Percentiles rank a stretch among this genome's conserved stretches.
These are phyloP conservation scores for Botrytis deweyae DNA, from an alignment of 2,329 filamentous ascomycete genomes.

Conservation along the genomic window DNA sequence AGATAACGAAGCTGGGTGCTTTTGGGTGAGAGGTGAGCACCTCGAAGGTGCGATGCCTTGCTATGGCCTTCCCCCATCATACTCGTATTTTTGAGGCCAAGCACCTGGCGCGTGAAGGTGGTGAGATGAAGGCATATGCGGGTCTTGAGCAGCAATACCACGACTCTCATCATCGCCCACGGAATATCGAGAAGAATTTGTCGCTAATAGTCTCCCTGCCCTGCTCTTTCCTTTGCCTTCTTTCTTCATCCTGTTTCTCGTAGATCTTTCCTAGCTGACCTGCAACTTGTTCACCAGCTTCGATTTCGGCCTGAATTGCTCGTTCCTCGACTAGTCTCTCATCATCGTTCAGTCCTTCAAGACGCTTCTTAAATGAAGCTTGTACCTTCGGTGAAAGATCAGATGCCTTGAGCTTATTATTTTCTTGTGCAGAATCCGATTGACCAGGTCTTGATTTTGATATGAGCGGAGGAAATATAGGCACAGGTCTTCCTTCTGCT, in stretches of 20 bases:
- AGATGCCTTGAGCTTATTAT: slow-evolving; percentile 28
- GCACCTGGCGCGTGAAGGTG: neutral
- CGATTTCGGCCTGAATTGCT: slow-evolving; percentile 61
- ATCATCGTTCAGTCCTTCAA: slow-evolving; percentile 57
- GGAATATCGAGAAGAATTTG: slow-evolving; percentile 39
- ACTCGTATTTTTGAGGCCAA: neutral
- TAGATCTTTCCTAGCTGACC: slow-evolving; percentile 54
- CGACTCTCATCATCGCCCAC: slow-evolving; percentile 26
- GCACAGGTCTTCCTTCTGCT: slow-evolving; percentile 56
- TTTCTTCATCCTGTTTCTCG: slow-evolving; percentile 54
- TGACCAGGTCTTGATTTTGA: slow-evolving; percentile 24
- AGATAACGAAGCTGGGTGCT: neutral
- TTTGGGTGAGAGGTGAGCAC: neutral
- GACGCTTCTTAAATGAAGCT: slow-evolving; percentile 52
- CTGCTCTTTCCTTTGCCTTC: slow-evolving; percentile 56
- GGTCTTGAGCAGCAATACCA: neutral
- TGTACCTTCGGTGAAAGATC: slow-evolving; percentile 50
- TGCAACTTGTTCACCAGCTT: slow-evolving; percentile 60
- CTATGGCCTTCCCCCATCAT: no score
- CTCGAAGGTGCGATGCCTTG: neutral
- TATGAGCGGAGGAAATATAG: slow-evolving; percentile 59
- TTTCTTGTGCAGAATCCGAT: slow-evolving; percentile 21
- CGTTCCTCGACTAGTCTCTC: slow-evolving; percentile 63
- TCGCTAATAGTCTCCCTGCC: slow-evolving; percentile 48
- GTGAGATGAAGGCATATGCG: neutral